Conservation (phyloP, 176 grass and related monocot genomes). For the Rhynchospora breviuscula region DNA sequence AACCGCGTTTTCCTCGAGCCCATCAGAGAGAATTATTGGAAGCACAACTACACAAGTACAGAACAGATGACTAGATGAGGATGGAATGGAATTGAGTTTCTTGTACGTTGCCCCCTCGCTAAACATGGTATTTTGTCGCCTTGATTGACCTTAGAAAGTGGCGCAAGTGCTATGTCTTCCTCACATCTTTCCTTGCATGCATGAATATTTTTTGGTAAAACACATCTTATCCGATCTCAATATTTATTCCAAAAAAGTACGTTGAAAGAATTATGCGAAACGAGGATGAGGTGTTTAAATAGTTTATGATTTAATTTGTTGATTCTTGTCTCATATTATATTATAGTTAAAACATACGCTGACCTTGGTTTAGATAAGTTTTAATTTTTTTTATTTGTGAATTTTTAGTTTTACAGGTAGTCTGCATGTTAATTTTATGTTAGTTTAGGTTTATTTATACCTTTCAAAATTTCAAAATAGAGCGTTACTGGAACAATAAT, state of each 20-base stretch:
- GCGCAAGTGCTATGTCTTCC: background rate
- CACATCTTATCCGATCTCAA: background rate
- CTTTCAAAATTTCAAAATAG: no score
- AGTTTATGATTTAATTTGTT: no score
- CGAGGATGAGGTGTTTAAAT: no score
- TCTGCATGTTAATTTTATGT: no score
- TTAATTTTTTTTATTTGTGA: no score
- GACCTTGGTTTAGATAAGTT: no score
- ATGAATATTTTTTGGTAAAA: background rate
- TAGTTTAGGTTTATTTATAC: no score
- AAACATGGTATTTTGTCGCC: background rate
- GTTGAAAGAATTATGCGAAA: no score
- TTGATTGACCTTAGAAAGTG: background rate
- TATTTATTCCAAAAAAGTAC: background rate
- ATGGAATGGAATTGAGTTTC: background rate
- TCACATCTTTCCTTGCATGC: background rate
- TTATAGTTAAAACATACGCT: no score
- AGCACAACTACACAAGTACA: background rate
- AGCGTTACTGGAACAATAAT: no score
- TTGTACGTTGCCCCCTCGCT: background rate
- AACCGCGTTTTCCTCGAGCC: constrained; percentile 1
- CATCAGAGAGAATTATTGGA: background rate
- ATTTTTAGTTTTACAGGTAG: no score
- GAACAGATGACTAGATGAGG: background rate
- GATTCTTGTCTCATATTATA: no score